Conservation (phyloP, 345 rosid species). For the Salix exigua region DNA sequence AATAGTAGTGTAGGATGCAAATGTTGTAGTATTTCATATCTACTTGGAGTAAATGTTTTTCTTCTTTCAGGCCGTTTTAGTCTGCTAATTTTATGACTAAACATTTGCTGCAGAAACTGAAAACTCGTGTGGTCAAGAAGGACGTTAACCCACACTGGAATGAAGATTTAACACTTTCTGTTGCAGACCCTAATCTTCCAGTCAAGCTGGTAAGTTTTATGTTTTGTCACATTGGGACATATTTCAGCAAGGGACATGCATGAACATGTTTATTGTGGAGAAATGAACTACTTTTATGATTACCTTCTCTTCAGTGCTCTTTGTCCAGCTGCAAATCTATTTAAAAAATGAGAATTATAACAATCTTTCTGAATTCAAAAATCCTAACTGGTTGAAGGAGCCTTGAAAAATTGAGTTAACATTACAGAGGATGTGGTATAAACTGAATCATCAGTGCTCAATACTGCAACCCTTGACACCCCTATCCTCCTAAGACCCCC, state of each 20-base stretch:
- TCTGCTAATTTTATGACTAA: neutral
- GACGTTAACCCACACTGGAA: conserved; percentile 77
- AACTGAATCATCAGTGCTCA: neutral
- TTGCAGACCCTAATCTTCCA: conserved; percentile 55
- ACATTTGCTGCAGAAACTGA: conserved; percentile 54
- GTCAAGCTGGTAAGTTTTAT: conserved; percentile 52
- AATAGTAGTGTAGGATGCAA: too few species aligned
- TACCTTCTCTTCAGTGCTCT: neutral
- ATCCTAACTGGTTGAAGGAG: neutral
- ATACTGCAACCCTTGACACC: neutral
- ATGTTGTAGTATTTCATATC: too few species aligned
- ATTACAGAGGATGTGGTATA: neutral
- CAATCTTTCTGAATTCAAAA: neutral
- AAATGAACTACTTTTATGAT: neutral
- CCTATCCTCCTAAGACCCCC: neutral
- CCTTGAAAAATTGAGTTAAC: neutral
- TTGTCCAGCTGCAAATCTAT: neutral
- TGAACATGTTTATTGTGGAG: neutral
- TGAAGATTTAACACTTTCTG: conserved; percentile 69
- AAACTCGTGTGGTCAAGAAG: conserved; percentile 62
- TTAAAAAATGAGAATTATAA: neutral
- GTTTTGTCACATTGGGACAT: neutral
- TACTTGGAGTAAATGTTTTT: neutral
- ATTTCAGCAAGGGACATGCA: neutral
- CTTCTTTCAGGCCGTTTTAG: neutral